Evolutionary conservation across 768 basidiomycete genomes (phyloP), one percentile per base, ranked within the genome.

Genomic region (Tulasnella sp.): DNA sequence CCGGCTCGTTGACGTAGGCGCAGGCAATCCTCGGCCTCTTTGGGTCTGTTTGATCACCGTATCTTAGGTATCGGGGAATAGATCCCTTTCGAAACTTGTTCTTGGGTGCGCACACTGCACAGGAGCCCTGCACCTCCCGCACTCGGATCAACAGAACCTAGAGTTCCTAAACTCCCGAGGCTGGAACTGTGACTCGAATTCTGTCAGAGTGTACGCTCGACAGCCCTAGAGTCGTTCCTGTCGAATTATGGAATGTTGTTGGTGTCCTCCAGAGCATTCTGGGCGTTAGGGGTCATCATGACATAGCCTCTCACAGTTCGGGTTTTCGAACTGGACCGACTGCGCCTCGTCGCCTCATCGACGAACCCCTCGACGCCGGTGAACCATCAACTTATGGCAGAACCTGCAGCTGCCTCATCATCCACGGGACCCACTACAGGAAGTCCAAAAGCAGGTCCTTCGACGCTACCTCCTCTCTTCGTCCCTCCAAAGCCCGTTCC

Each of bases 401-500:
- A 36, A 72, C 38, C 72, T 22, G 72, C 40, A 36, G 49, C 29
- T 12, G 72, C 45, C 31, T n/a, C 73, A 39, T 54, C 73, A 40
- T 25, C 58, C 31, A 25, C 58, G 31, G 29, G 58, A 17, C 58
- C 58, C 15, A 64, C 25, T 6, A 58, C 25, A 54, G 38, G 54
- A 14, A 38, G 54, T 19, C 58, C 73, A 19, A 49, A 38, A 19
- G 75, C 75, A 34, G 75, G 75, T 38, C 75, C 75, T n/a, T 77
- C 72, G 54, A 64, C 73, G 11, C 67, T 54, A n/a, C 49, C 77
- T 29, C 69, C 77, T 40, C 71, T 45, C n/a, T 77, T 37, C 58
- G 58, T 77, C 31, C 77, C 77, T 34, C 77, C 77, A n/a, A 71
- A 71, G 54, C 77, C 77, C n/a, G 7, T 39, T 3, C 40, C 52